Evolutionary conservation across 768 basidiomycete species (phyloP).

Genomic region (Suillus ampliporus): DNA sequence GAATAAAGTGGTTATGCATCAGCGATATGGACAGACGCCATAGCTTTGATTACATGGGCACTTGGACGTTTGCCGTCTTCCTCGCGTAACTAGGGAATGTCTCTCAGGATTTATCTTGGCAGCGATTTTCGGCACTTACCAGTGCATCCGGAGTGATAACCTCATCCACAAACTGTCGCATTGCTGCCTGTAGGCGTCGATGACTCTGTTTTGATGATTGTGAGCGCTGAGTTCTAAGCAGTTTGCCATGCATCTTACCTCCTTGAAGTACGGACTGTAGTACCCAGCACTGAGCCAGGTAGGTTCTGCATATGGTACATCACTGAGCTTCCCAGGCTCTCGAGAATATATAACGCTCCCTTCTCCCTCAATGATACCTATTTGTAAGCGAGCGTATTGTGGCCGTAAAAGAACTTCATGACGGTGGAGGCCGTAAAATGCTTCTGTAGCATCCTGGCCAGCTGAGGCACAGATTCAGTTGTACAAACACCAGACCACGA

Average conservation of each 20-base stretch:
- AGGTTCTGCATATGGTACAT: constrained; percentile 82
- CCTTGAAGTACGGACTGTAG: constrained; percentile 76
- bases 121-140: constrained; percentile 16
- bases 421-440: constrained; percentile 80
- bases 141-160: constrained; percentile 53
- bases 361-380: constrained; percentile 69
- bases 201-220: constrained; percentile 52
- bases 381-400: constrained; percentile 65
- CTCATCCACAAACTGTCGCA: constrained; percentile 68
- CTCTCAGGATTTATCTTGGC: constrained; percentile 14
- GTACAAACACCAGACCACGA: not conserved
- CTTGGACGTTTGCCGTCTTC: constrained; percentile 63
- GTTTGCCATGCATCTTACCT: constrained; percentile 45
- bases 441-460: constrained; percentile 79
- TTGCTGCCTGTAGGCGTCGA: constrained; percentile 44
- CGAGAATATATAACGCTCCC: constrained; percentile 52
- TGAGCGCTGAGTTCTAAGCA: constrained; percentile 20
- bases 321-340: constrained; percentile 58
- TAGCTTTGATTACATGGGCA: constrained; percentile 55
- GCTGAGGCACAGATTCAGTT: constrained; percentile 41
- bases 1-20: not conserved
- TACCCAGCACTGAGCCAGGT: constrained; percentile 72
- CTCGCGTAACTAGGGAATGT: constrained; percentile 47
- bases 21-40: constrained; percentile 46
- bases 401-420: constrained; percentile 72